Base-by-base conservation (phyloP, 345 rosid species). In the Cochlearia excelsa region DNA sequence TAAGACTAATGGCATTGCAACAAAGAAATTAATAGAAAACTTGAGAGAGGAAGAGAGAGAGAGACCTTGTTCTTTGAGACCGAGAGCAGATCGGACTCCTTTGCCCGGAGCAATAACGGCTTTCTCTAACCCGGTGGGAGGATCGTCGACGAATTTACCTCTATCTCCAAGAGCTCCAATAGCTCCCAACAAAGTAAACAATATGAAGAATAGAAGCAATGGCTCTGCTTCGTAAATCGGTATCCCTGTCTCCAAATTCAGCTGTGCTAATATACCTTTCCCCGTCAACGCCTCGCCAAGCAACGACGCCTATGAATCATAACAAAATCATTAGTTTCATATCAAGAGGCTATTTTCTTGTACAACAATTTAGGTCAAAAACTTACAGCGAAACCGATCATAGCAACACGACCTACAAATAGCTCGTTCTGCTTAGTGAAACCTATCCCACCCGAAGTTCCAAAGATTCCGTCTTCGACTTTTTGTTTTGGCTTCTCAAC, bases 161-260 rank as follows among this genome's bases (percentile, higher is more conserved):
- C 96, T 80, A 79, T 92, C 98, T 27, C 96, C 98, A 8, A 88
- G 71, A 45, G 93, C 98, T 66, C 98, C 98, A 37, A 92, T 92
- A 66, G 98, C 96, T 59, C 98, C 98, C 8, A 92, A 86, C 52
- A 92, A 55, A 31, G 98, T 92, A 78, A 92, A 88, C 31, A 92
- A 78, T 48, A 92, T 88, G 80, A 92, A 92, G 90, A 92, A 92
- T 5, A 92, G 83, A 52, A 92, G 93, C 63, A 92, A 85, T 9
- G 98, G 98, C 64, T 92, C 98, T 4, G 98, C 98, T 72, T 92
- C 98, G 66, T 92, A 84, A 46, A 92, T 86, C 0, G 98, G 98
- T 57, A 92, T 75, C 61, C 98, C 98, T 2, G 96, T 92, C 76
- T 92, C 98, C 4, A 88, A 57, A 57, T 92, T 92, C 70, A 88